These are phyloP conservation scores for Sugiyamaella mastotermitis DNA, from an alignment of 805 yeast species.

Conservation along the genomic window DNA sequence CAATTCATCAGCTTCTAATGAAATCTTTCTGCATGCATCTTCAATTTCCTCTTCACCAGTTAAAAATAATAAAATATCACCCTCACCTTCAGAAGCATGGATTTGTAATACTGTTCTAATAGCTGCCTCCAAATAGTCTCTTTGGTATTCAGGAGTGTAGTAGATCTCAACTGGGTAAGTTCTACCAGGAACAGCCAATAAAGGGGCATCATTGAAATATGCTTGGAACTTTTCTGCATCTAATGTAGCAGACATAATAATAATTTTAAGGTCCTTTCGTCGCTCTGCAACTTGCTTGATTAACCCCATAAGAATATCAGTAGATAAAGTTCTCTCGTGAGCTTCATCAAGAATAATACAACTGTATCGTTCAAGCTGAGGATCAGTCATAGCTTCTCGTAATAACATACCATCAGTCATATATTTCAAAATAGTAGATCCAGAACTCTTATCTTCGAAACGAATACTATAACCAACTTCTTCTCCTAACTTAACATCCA, in stretches of 20 bases:
- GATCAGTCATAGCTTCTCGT: constrained; percentile 97
- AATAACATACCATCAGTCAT: constrained; percentile 99
- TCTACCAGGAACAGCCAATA: constrained; percentile 95
- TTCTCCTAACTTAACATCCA: constrained; percentile 88
- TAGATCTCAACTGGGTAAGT: constrained; percentile 96
- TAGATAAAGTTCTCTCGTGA: constrained; percentile 93
- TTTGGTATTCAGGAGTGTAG: constrained; percentile 94
- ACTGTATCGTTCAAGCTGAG: constrained; percentile 68
- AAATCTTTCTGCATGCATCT: constrained; percentile 86
- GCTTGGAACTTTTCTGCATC: constrained; percentile 91
- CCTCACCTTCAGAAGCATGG: constrained; percentile 93
- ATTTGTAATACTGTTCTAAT: constrained; percentile 92
- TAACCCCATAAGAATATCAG: constrained; percentile 94
- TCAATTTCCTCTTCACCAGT: constrained; percentile 99
- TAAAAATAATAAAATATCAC: constrained; percentile 79
- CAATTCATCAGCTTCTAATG: constrained; percentile 83
- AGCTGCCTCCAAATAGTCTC: constrained; percentile 92
- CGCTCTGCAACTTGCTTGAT: constrained; percentile 73
- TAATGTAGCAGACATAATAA: constrained; percentile 95
- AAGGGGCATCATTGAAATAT: constrained; percentile 87
- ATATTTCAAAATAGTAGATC: constrained; percentile 79
- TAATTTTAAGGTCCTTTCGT: constrained; percentile 84
- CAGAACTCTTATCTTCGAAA: constrained; percentile 82
- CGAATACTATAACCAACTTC: constrained; percentile 95
- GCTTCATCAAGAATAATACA: constrained; percentile 96